These are phyloP conservation scores for Chlamydomonas urium DNA, from an alignment of 139 green algal species.

Conservation along the genomic window DNA sequence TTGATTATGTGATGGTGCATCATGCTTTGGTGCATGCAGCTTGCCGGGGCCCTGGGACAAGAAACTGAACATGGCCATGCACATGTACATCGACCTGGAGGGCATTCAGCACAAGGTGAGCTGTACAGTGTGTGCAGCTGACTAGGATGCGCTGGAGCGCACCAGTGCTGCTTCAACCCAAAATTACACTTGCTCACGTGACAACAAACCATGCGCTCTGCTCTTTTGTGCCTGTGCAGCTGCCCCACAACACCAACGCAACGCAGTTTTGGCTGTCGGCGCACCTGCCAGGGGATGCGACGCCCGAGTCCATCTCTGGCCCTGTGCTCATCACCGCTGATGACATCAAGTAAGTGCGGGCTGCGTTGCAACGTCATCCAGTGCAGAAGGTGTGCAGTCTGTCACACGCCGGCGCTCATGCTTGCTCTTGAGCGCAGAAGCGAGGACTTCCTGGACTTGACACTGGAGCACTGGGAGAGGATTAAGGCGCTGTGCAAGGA, in stretches of 20 bases:
- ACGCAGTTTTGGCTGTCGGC: slow-evolving; percentile 10
- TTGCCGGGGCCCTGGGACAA: slow-evolving; percentile 8
- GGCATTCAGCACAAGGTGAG: slow-evolving; percentile 8
- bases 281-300: slow-evolving; percentile 4
- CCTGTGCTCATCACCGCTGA: slow-evolving; percentile 9
- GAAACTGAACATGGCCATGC: slow-evolving; percentile 8
- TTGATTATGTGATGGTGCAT: too few relatives aligned
- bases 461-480: slow-evolving; percentile 5
- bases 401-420: too few relatives aligned
- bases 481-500: slow-evolving; percentile 10
- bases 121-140: background rate
- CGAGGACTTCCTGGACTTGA: slow-evolving; percentile 12
- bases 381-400: too few relatives aligned
- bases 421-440: too few relatives aligned
- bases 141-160: background rate
- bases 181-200: background rate
- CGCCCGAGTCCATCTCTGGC: background rate
- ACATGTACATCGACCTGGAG: slow-evolving; percentile 14
- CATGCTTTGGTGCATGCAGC: too few relatives aligned
- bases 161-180: background rate
- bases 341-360: background rate
- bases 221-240: background rate
- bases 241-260: slow-evolving; percentile 12
- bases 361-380: too few relatives aligned
- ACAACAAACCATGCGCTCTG: background rate